Percentiles rank a stretch among this genome's conserved stretches.
phyloP scores from a whole-genome alignment of 202 grass and related monocot genomes.

The Carex sylvatica region DNA sequence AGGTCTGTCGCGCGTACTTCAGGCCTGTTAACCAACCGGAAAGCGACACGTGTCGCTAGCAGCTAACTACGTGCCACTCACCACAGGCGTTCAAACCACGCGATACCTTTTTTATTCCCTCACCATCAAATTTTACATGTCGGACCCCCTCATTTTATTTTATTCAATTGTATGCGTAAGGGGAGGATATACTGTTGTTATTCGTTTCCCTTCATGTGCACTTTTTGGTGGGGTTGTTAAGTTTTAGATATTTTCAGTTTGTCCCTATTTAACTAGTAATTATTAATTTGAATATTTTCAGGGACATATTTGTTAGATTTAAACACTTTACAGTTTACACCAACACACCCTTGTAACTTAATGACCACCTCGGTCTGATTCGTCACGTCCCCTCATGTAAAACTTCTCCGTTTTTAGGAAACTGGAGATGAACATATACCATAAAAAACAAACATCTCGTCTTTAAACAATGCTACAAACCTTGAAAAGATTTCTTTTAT shows the following conservation, averaged over 20 bases:
- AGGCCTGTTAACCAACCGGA: background rate
- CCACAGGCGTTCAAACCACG: slow-evolving; percentile 14
- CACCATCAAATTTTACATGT: background rate
- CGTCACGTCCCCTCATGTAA: background rate
- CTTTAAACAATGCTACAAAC: background rate
- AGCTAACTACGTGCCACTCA: background rate
- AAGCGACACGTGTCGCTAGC: slow-evolving; percentile 12
- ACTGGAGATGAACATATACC: background rate
- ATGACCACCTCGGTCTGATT: slow-evolving; percentile 10
- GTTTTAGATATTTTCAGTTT: background rate
- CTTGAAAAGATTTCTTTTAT: background rate
- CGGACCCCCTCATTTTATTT: background rate
- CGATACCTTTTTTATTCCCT: background rate
- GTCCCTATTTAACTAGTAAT: background rate
- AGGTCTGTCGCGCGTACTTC: background rate
- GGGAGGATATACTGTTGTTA: too few species aligned
- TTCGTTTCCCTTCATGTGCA: background rate
- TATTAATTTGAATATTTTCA: slow-evolving; percentile 8
- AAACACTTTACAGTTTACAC: background rate
- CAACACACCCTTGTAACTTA: background rate
- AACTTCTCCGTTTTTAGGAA: background rate
- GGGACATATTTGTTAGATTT: background rate
- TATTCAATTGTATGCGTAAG: background rate
- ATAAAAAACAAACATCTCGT: background rate
- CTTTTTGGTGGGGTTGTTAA: background rate